A percentile compares a stretch with the other conserved stretches of the same genome.
Evolutionary conservation across 129 eudicot genomes (phyloP).

Genomic region (Helianthus tuberosus): DNA sequence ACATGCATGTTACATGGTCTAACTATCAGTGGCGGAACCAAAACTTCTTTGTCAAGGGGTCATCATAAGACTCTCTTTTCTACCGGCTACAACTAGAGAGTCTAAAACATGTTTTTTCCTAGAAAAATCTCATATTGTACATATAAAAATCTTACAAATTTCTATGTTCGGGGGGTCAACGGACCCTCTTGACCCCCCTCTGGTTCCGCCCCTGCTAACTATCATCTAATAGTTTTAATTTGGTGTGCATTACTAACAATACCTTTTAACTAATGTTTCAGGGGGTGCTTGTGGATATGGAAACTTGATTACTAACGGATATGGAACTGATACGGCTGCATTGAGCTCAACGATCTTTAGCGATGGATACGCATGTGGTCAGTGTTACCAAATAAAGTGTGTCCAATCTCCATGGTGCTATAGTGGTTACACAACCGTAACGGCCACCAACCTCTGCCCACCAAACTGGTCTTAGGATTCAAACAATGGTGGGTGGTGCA

Average conservation of each 20-base stretch:
- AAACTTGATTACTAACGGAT: slow-evolving; percentile 63
- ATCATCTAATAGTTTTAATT: not conserved
- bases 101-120: no score
- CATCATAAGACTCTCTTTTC: no score
- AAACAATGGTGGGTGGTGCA: slow-evolving; percentile 94
- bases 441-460: slow-evolving; percentile 94
- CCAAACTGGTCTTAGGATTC: slow-evolving; percentile 74
- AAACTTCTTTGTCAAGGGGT: no score
- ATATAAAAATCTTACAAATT: no score
- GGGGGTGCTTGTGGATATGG: slow-evolving; percentile 98
- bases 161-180: no score
- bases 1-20: no score
- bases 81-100: no score
- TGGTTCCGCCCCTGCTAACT: no score
- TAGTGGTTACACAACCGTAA: slow-evolving; percentile 43
- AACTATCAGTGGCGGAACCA: no score
- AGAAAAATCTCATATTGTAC: no score
- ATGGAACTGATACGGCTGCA: slow-evolving; percentile 80
- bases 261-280: slow-evolving; percentile 21
- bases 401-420: slow-evolving; percentile 65
- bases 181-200: no score
- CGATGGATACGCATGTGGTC: slow-evolving; percentile 79
- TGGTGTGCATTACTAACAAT: not conserved
- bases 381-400: slow-evolving; percentile 72
- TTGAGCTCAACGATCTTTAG: slow-evolving; percentile 71